Conservation (phyloP, 1,139 yeast species). For the Zygosaccharomyces pseudobailii region DNA sequence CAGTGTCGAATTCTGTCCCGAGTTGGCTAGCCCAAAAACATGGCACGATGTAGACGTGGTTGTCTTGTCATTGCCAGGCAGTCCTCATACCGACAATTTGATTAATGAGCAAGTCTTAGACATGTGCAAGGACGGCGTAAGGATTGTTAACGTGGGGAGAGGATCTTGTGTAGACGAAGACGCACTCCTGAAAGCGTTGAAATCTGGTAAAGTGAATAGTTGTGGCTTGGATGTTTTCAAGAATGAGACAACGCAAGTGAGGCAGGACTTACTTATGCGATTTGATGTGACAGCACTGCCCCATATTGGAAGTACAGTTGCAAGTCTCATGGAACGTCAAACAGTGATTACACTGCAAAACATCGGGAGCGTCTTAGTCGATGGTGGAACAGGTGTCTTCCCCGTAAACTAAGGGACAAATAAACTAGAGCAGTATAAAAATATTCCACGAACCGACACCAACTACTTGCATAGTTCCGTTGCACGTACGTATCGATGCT, state of each 20-base stretch:
- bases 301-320: conserved; percentile 69
- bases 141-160: conserved; percentile 75
- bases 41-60: conserved; percentile 50
- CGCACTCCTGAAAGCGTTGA: conserved; percentile 63
- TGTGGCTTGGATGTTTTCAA: conserved; percentile 83
- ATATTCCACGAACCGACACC: background rate
- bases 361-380: conserved; percentile 40
- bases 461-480: background rate
- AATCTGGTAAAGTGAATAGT: conserved; percentile 59
- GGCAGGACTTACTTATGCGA: conserved; percentile 49
- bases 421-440: background rate
- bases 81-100: conserved; percentile 53
- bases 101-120: conserved; percentile 47
- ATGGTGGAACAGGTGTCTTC: conserved; percentile 28
- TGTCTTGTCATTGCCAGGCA: conserved; percentile 65
- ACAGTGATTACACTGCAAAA: conserved; percentile 45
- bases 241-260: conserved; percentile 54
- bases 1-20: conserved; percentile 42
- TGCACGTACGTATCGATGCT: background rate
- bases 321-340: conserved; percentile 41
- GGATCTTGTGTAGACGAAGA: conserved; percentile 71
- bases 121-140: conserved; percentile 46
- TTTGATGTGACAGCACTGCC: conserved; percentile 73
- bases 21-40: conserved; percentile 36
- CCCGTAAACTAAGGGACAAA: conserved; percentile 14